Evolutionary conservation across 192 early-diverging fungal species (phyloP).

Genomic region (Funneliformis mosseae): DNA sequence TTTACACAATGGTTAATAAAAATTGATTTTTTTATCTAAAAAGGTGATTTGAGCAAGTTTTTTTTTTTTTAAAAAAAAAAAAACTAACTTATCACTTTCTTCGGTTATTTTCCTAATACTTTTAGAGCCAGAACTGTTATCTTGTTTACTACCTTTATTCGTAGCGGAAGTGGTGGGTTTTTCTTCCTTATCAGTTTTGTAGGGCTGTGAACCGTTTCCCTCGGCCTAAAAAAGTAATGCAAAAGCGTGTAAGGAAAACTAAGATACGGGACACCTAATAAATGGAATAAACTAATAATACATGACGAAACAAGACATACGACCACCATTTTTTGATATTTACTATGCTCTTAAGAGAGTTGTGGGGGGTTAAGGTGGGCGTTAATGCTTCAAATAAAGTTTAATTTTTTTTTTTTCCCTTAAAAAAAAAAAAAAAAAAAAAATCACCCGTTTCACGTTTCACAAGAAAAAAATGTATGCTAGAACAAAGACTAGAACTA

Average conservation of each 20-base stretch:
- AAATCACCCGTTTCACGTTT: no score
- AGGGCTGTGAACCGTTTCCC: not conserved
- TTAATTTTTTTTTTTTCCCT: not conserved
- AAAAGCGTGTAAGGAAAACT: not conserved
- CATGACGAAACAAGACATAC: not conserved
- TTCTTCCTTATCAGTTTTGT: not conserved
- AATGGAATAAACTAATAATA: not conserved
- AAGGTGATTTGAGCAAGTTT: not conserved
- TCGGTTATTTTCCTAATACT: not conserved
- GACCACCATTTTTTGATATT: not conserved
- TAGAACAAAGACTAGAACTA: no score
- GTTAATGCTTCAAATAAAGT: not conserved
- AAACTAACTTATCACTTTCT: conserved; percentile 9
- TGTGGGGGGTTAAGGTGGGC: not conserved
- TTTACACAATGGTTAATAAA: not conserved
- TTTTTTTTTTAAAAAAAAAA: not conserved
- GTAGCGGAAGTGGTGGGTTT: not conserved
- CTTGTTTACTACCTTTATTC: not conserved
- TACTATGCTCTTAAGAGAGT: not conserved
- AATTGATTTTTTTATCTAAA: not conserved
- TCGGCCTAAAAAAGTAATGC: not conserved
- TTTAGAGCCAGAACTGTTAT: not conserved
- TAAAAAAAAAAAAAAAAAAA: no score
- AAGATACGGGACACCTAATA: not conserved
- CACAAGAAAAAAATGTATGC: no score